Percentiles rank a stretch among this genome's conserved stretches.
phyloP scores from a whole-genome alignment of 1,139 yeast species.

The Zygosaccharomyces sapae region DNA sequence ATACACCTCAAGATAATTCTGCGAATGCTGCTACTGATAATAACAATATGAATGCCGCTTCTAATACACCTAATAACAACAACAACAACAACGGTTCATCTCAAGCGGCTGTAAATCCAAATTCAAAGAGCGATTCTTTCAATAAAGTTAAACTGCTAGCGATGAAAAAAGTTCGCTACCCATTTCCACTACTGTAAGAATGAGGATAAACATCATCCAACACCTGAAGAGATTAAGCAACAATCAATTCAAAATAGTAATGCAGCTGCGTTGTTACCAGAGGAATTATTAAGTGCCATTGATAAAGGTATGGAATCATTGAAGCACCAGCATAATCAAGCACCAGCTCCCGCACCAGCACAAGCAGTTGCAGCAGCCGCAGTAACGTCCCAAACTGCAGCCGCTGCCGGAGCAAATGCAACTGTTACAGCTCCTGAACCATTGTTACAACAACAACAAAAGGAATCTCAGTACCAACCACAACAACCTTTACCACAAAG shows the following conservation, averaged over 20 bases:
- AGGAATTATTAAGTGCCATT: constrained; percentile 29
- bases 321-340: constrained; percentile 24
- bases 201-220: constrained; percentile 35
- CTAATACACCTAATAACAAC: constrained; percentile 16
- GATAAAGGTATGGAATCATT: constrained; percentile 32
- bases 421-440: constrained; percentile 35
- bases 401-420: constrained; percentile 46
- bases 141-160: constrained; percentile 34
- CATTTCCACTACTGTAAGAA: constrained; percentile 36
- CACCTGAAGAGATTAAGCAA: constrained; percentile 36
- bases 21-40: constrained; percentile 6
- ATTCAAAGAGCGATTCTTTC: constrained; percentile 33
- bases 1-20: constrained; percentile 18
- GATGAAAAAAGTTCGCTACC: constrained; percentile 35
- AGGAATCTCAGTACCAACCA: constrained; percentile 18
- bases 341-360: constrained; percentile 42
- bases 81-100: constrained; percentile 21
- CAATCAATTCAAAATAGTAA: constrained; percentile 30
- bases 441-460: constrained; percentile 22
- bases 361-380: constrained; percentile 36
- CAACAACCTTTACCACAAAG: constrained; percentile 17
- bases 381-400: constrained; percentile 10
- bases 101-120: constrained; percentile 22
- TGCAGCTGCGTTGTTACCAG: constrained; percentile 29
- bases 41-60: constrained; percentile 15